Evolutionary conservation across 2,329 filamentous ascomycete genomes (phyloP), one percentile per base, ranked within the genome.

Genomic region (Fusarium abutilonis): DNA sequence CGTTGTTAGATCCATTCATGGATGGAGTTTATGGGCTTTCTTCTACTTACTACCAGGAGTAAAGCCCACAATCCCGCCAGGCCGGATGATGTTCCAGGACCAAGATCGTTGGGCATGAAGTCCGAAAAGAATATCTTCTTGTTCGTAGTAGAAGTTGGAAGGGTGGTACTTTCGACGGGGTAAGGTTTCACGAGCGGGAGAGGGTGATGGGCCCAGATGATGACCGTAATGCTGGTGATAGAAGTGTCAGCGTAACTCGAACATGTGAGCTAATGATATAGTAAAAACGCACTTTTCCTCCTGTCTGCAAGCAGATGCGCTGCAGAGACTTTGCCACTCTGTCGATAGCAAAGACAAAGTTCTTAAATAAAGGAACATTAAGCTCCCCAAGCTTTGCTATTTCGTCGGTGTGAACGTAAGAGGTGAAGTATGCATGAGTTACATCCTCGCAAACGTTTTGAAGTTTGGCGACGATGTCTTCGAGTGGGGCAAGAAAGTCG

Each of bases 21-120:
- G 5, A 26, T 26, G 23, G 4, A 26, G 23, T 8, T 26, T 26
- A 26, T 26, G 23, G 4, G 5, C 3, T 8, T 26, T 26, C 23
- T 26, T 26, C 23, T 8, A 43, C 47, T n/a, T 32, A 52, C 48
- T 21, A 15, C 15, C 28, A n/a, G 40, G 48, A 1, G 31, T 52
- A 29, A 44, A 52, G 21, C 48, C 48, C 11, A 52, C n/a, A 10
- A 52, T 52, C 17, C n/a, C 48, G 29, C 23, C 11, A 21, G 48
- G 48, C 6, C 48, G 39, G 17, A 52, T 52, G 31, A 52, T 29
- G 32, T 43, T 44, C 39, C 39, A 52, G 11, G 9, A n/a, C 48
- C 48, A 52, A 6, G 29, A 8, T 23, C 48, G 17, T 4, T 38
- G 19, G 8, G 39, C 39, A 15, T 15, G 15, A 17, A 52, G 32